Evolutionary conservation across 306 rosid genomes (phyloP).

Genomic region (Malus fusca): DNA sequence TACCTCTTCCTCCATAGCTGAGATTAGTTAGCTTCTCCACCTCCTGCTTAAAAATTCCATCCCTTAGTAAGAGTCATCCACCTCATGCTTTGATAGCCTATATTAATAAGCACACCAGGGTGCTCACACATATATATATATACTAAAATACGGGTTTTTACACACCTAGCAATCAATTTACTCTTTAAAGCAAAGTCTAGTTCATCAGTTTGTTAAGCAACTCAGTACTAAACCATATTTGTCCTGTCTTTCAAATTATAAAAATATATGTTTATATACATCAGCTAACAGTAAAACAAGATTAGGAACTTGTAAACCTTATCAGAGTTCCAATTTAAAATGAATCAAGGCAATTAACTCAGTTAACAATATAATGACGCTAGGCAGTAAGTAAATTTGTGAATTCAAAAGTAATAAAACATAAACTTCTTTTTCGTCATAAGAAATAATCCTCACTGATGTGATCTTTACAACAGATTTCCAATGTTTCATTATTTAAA

Average conservation of each 20-base stretch:
- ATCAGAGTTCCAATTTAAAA: background rate
- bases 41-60: too few relatives aligned
- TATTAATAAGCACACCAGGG: too few relatives aligned
- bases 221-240: background rate
- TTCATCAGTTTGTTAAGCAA: background rate
- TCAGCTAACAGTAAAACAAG: background rate
- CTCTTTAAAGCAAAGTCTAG: background rate
- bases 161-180: background rate
- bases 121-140: too few relatives aligned
- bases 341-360: background rate
- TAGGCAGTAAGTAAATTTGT: too few relatives aligned
- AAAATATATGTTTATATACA: background rate
- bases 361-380: too few relatives aligned
- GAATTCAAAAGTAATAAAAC: background rate
- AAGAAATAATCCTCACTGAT: background rate
- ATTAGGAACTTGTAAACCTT: background rate
- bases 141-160: background rate
- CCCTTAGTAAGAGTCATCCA: too few relatives aligned
- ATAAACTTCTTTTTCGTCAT: background rate
- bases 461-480: background rate
- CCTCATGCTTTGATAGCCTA: too few relatives aligned
- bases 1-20: too few relatives aligned
- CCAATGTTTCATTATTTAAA: background rate
- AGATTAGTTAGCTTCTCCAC: too few relatives aligned
- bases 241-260: background rate